Base-by-base conservation (phyloP, 2,329 filamentous ascomycete species). In the Penicillium sp. region DNA sequence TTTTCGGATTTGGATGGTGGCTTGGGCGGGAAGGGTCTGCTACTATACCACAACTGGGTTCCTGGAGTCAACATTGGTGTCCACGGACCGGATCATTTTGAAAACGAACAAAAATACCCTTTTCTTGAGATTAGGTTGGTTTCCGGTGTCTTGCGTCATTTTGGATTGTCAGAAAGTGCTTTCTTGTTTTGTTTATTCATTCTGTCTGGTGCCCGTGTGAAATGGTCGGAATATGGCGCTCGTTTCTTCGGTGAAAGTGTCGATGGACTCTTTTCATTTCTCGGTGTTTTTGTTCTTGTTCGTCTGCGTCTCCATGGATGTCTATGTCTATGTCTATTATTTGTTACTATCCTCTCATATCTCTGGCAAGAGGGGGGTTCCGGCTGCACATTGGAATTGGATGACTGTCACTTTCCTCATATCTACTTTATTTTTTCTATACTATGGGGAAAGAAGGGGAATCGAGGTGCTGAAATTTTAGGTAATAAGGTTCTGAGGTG, bases 1-100 rank as follows among this genome's bases (percentile, higher is more conserved):
- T 52, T 46, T 46, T 57, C 52, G 60, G 39, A 46, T 67, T 65
- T 58, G 59, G 43, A 24, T 64, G 68, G 60, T 69, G 65, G 66
- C 64, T 59, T 68, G 61, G 61, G 59, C 64, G 63, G 62, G 37
- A 49, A 57, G 55, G 63, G 61, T 64, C 66, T 65, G 63, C 61
- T 68, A 60, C 65, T 66, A 19, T 27, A 21, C 29, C 26, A 21
- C 26, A 16, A 19, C 10, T 31, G 24, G 67, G 65, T 66, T 70
- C 63, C 63, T 60, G 69, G 67, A 71, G 66, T 69, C 65, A 63
- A 31, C 19, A 42, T 48, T 55, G 46, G 53, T 55, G 53, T 55
- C 47, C 27, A 44, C 29, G 49, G 51, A 54, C 35, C 39, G 39
- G 39, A 54, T 55, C 21, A 29, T 42, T 45, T 45, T 47, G 45